These are phyloP conservation scores for Blepharisma japonicum DNA, from an alignment of 73 alveolate genomes.

Conservation along the genomic window DNA sequence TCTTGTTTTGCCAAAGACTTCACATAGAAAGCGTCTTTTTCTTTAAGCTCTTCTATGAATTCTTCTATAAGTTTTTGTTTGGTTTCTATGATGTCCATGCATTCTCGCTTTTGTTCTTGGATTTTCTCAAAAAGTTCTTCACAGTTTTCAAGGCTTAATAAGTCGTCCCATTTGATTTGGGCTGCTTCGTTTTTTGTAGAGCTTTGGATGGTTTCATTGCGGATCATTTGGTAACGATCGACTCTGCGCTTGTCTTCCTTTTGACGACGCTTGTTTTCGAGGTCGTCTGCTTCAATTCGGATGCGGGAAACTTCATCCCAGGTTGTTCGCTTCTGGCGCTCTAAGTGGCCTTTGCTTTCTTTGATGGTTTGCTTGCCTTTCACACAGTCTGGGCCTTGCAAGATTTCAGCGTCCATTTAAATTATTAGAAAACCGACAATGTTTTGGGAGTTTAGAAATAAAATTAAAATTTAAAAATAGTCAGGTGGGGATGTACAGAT, in stretches of 20 bases:
- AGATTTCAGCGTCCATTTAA: conserved; percentile 57
- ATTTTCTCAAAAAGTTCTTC: conserved; percentile 79
- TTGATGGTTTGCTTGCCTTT: conserved; percentile 37
- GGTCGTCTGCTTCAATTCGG: conserved; percentile 69
- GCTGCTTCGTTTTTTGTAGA: conserved; percentile 45
- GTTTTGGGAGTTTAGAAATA: no score
- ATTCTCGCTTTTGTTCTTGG: conserved; percentile 62
- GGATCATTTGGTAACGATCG: conserved; percentile 47
- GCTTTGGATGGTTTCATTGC: conserved; percentile 30
- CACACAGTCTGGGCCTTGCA: conserved; percentile 54
- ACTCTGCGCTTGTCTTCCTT: conserved; percentile 58
- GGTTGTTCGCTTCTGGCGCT: conserved; percentile 47
- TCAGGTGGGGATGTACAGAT: background rate
- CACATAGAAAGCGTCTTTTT: conserved; percentile 81
- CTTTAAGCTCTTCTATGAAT: conserved; percentile 67
- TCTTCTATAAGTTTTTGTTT: conserved; percentile 63
- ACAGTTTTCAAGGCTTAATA: conserved; percentile 81
- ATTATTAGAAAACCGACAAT: background rate
- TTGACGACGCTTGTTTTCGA: conserved; percentile 68
- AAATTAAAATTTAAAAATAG: background rate
- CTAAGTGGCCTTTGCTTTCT: conserved; percentile 48
- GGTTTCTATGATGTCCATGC: conserved; percentile 62
- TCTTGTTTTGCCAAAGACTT: conserved; percentile 70
- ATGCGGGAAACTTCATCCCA: conserved; percentile 59
- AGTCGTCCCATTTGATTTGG: conserved; percentile 79